Evolutionary conservation across 192 early-diverging fungal species (phyloP), one percentile per base, ranked within the genome.

Genomic region (Entomortierella chlamydospora): DNA sequence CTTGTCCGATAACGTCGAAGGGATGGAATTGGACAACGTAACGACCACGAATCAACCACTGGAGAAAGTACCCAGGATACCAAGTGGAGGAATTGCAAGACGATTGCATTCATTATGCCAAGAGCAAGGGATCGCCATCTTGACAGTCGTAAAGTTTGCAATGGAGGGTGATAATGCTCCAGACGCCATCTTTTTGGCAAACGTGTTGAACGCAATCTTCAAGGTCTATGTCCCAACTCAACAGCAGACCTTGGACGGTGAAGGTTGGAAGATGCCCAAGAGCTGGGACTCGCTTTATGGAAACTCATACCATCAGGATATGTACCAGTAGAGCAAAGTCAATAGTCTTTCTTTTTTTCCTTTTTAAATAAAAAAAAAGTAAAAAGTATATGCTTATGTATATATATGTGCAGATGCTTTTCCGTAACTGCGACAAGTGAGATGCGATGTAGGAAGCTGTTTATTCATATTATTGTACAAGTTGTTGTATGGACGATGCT

Each of bases 131-230:
- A 56, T 91, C 1, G 81, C 83, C 7, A 65, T 86, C 34, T 50
- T 84, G 30, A 82, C 87, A 25, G 57, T 91, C 13, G 73, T 89
- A 0, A 82, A 87, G 72, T 88, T 92, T 85, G 93, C 87, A 11
- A 85, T 88, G 61, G 93, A 94, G 73, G 93, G 93, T 49, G 87
- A 94, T 63, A 94, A 94, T 76, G 83, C 90, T 6, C 86, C 85
- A 1, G 93, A 94, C 61, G 87, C 89, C 22, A 86, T 92, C 30
- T 80, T 79, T 41, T 68, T 90, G 60, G 90, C 90, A 34, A 91
- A 90, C 64, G 71, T 70, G 20, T 43, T 74, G 30, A 70, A 53
- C 26, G 64, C 55, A 12, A 50, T 69, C 61, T 63, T 70, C 33
- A 77, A 63, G 47, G 37, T 63, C 5, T 59, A 73, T 51, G 45